Evolutionary conservation across 2,329 filamentous ascomycete genomes (phyloP).

Genomic region (Fusarium pseudograminearum): DNA sequence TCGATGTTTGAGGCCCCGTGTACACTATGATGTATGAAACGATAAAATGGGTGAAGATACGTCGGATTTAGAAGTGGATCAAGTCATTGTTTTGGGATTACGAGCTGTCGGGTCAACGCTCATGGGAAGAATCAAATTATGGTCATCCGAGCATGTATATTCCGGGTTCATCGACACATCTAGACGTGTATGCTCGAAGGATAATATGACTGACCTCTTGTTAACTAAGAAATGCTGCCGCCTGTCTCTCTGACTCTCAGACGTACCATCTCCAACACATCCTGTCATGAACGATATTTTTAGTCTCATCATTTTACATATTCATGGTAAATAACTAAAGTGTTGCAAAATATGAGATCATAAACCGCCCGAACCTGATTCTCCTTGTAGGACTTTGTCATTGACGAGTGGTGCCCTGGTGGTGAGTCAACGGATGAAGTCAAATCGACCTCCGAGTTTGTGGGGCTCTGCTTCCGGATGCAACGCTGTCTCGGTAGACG

Average conservation of each 20-base stretch:
- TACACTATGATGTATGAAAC: neutral
- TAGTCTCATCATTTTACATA: neutral
- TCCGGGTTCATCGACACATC: neutral
- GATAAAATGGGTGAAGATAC: neutral
- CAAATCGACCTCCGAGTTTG: neutral
- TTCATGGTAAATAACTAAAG: neutral
- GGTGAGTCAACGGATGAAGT: neutral
- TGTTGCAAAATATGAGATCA: accelerated
- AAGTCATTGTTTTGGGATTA: neutral
- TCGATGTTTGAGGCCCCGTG: neutral
- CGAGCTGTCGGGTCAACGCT: neutral
- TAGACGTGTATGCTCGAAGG: neutral
- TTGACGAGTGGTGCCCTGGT: too few species aligned
- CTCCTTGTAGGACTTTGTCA: neutral
- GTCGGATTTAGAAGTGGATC: neutral
- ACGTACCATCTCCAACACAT: neutral
- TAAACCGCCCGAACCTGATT: accelerated
- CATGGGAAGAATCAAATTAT: neutral
- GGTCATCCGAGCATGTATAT: neutral
- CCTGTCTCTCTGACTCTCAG: neutral
- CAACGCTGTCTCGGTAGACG: neutral
- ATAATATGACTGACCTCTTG: neutral
- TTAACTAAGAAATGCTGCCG: neutral
- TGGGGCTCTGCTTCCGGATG: neutral
- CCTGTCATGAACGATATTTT: neutral